Base-by-base conservation (phyloP, 225 moss, liverwort and hornwort species). In the Polytrichum formosum region DNA sequence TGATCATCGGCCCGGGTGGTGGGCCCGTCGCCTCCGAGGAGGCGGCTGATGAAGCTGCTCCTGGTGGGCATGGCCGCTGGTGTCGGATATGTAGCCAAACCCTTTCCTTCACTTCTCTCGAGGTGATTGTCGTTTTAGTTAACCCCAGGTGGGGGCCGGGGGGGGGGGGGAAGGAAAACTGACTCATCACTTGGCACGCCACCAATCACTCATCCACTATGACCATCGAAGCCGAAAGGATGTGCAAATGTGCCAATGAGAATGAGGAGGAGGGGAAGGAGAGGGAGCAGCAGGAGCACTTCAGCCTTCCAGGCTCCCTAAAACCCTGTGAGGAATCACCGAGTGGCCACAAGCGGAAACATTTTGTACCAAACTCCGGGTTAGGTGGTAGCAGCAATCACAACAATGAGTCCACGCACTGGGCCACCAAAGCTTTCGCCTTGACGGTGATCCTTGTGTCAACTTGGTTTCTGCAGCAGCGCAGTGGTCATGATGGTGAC, bases 371-470 rank as follows among this genome's bases (percentile, higher is more conserved):
- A 19, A 86, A 75, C 66, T 67, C 78, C 20, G 76, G 70, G n/a
- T 30, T 84, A 23, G 46, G 46, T 13, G 46, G 46, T 13, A 63
- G 78, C 18, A 67, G 70, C 53, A 65, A 75, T 55, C 77, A 73
- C 59, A 67, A 76, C 46, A 64, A 56, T 26, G 75, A 79, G 33
- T 68, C 83, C 5, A 76, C 54, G 61, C 77, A 78, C 74, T 90
- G 91, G 87, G 62, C 83, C 28, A 72, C 81, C 6, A 84, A 76
- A 64, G 82, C 84, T 55, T 75, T 95, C 67, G 71, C 81, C 53
- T 70, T 95, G 68, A 82, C 77, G 55, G 25, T 79, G 68, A 64
- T 91, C 70, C 82, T 94, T 20, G 54, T 90, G 16, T 81, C 80
- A 35, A 79, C 82, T 26, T 84, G 81, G 82, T 79, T 77, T 30